phyloP scores from a whole-genome alignment of 371 early-diverging fungal species.

The Fennellomyces sp. region DNA sequence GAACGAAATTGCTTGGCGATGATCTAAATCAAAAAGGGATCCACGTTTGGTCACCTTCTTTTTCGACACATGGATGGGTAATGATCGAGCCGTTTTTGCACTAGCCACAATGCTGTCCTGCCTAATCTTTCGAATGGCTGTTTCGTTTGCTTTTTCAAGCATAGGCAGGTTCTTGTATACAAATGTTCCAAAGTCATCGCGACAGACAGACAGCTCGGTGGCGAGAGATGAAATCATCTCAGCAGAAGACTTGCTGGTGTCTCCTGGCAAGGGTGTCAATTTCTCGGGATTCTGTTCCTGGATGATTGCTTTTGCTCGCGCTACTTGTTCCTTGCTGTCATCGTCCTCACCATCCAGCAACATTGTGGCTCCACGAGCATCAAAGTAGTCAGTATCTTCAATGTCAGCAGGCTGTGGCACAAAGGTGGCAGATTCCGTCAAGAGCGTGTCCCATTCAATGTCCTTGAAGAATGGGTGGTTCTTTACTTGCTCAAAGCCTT shows the following conservation, averaged over 20 bases:
- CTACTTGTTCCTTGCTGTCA: constrained; percentile 30
- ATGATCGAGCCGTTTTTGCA: neutral
- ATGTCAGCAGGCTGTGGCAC: constrained; percentile 76
- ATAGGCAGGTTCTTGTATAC: constrained; percentile 88
- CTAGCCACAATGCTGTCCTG: constrained; percentile 34
- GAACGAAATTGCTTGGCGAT: constrained; percentile 1
- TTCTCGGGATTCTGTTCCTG: constrained; percentile 42
- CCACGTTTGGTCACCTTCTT: constrained; percentile 4
- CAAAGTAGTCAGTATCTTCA: constrained; percentile 96
- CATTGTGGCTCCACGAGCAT: constrained; percentile 78
- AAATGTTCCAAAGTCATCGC: constrained; percentile 89
- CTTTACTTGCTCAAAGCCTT: constrained; percentile 70
- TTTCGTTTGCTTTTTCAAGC: constrained; percentile 89
- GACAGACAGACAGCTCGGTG: constrained; percentile 12
- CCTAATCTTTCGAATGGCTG: constrained; percentile 74
- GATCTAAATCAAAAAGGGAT: constrained; percentile 15
- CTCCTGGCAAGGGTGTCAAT: constrained; percentile 4
- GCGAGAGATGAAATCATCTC: neutral
- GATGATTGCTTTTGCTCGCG: constrained; percentile 43
- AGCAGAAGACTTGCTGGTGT: neutral
- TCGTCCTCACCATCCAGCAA: constrained; percentile 25
- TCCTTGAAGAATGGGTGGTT: constrained; percentile 67
- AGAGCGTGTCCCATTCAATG: constrained; percentile 73
- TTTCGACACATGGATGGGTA: neutral
- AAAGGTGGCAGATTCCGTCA: constrained; percentile 76